These are phyloP conservation scores for Terfezia claveryi DNA, from an alignment of 495 filamentous ascomycete genomes.

Conservation along the genomic window DNA sequence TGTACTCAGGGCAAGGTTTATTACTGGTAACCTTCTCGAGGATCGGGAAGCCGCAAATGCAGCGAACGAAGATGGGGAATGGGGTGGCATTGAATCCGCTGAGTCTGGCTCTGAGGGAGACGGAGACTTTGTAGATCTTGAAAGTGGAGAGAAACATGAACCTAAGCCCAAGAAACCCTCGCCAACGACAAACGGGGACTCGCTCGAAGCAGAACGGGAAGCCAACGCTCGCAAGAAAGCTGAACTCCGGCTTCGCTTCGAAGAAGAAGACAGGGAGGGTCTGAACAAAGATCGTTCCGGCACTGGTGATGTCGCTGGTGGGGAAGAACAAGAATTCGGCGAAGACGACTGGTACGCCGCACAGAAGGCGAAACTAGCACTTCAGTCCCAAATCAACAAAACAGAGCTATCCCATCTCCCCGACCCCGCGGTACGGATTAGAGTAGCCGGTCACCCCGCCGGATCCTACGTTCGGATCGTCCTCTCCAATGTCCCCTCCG, in stretches of 20 bases:
- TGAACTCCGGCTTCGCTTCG: constrained; percentile 80
- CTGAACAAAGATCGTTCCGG: constrained; percentile 67
- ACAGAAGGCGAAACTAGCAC: constrained; percentile 84
- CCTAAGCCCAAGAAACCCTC: constrained; percentile 4
- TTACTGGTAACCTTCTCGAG: constrained; percentile 37
- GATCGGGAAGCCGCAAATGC: constrained; percentile 22
- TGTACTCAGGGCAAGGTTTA: constrained; percentile 47
- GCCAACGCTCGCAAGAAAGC: constrained; percentile 81
- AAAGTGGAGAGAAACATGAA: constrained; percentile 42
- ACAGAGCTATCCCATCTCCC: constrained; percentile 58
- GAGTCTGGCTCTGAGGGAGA: constrained; percentile 50
- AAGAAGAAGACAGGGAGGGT: constrained; percentile 89
- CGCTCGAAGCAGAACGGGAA: constrained; percentile 64
- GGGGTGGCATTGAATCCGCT: constrained; percentile 25
- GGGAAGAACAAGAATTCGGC: constrained; percentile 53
- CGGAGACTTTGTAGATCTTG: constrained; percentile 74
- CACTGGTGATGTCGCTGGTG: constrained; percentile 36
- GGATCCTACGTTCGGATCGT: constrained; percentile 84
- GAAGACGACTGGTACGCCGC: constrained; percentile 98
- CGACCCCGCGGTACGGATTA: constrained; percentile 53
- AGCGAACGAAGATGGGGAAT: constrained; percentile 29
- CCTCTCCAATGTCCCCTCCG: constrained; percentile 66
- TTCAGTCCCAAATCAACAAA: constrained; percentile 85
- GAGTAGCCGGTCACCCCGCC: constrained; percentile 78
- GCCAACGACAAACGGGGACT: constrained; percentile 19